Evolutionary conservation across 2,329 filamentous ascomycete species (phyloP), one percentile per base, ranked within the genome.

Genomic region (Ascochyta lentis): DNA sequence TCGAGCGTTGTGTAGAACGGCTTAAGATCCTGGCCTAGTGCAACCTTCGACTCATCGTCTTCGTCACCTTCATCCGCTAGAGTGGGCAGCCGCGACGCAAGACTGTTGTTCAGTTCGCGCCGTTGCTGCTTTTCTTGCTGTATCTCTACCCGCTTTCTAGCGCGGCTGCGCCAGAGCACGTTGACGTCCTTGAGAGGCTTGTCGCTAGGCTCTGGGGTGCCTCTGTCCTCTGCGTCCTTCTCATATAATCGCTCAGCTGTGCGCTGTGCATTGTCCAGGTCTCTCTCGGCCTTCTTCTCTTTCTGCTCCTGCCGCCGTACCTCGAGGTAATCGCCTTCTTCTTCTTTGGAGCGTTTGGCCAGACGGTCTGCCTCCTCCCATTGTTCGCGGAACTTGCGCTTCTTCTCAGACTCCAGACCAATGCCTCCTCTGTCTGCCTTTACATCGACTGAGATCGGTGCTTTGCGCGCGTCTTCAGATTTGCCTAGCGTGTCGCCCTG

Each of bases 351-450:
- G 39, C 67, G 64, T 61, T 76, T 77, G 27, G 68, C 68, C 31
- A 65, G 55, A 39, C 69, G 63, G 15, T 69, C 68, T 24, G 66
- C 65, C 48, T 73, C 62, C 44, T 73, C 74, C 49, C 71, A 73
- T 10, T 73, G 70, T 53, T 77, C 75, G 48, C 72, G 63, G 51
- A 84, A 77, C 70, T 89, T 93, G 61, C 91, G 83, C 80, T 96
- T 96, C 78, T 88, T 88, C 51, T 95, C 92, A 4, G 83, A 86
- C 61, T 95, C 91, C 66, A 94, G 77, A 0, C 95, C 94, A 62
- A 98, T 92, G 1, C 94, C 95, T 15, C 86, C 88, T 3, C 90
- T 84, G 67, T 89, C 89, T 48, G 92, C 89, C 73, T 95, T 96
- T 69, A 96, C 77, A 54, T 83, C 82, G 44, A 96, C 81, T 31